Evolutionary conservation across 2,329 filamentous ascomycete species (phyloP), one percentile per base, ranked within the genome.

Genomic region (Aspergillus latus): DNA sequence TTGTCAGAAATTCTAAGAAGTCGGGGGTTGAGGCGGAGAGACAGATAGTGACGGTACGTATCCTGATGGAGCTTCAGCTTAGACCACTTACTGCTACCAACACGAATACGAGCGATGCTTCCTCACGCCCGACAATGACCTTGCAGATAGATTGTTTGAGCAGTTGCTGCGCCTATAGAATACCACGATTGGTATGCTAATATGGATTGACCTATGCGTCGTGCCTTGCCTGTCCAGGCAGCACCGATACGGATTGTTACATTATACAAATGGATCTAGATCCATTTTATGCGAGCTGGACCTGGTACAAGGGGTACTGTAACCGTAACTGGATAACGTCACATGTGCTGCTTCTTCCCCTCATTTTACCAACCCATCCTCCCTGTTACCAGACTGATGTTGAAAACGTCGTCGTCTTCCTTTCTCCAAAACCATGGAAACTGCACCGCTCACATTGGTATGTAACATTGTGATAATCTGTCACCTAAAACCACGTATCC

Each of bases 361-460:
- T 47, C 34, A 21, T 40, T 39, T 30, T 13, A 29, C 48, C 30
- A 40, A 16, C 15, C 15, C 42, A 9, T 9, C 29, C 36, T 30
- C 21, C 48, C 28, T 15, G 16, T 11, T 15, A 28, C 2, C 21
- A 21, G 21, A 21, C 21, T 21, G 1, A 10, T 52, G 26, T 13
- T 39, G 43, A 47, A 29, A 26, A 28, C 11, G n/a, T 37, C 10
- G 13, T 30, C 30, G 26, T 21, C 15, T 44, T 21, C 29, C 11
- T 9, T 36, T 7, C 11, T 28, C 36, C 5, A 16, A 49, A 58
- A 60, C 40, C 53, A 91, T 92, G 88, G 88, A 92, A 69, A 79
- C 82, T 30, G 84, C 88, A 55, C 82, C 87, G 43, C 74, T 92
- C 62, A 87, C 82, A 66, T 80, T 88, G 76, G 86, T 87, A 60